Evolutionary conservation across 148 eudicot genomes (phyloP).

Genomic region (Silene latifolia): DNA sequence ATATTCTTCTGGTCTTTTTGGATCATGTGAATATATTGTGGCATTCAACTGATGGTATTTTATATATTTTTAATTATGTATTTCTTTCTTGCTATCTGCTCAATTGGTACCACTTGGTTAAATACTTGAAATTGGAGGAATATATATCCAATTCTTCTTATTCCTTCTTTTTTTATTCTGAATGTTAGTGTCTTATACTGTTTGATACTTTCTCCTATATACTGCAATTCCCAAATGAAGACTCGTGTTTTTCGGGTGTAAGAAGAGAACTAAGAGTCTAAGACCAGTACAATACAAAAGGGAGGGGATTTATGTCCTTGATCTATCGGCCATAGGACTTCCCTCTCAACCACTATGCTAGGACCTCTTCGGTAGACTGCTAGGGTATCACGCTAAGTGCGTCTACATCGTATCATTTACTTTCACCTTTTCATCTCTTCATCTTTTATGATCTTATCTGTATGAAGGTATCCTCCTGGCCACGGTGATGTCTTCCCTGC

Average conservation of each 20-base stretch:
- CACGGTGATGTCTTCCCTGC: constrained; percentile 97
- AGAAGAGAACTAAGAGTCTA: not conserved
- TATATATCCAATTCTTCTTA: not conserved
- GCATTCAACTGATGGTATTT: not conserved
- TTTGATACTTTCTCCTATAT: not conserved
- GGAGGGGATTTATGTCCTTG: not conserved
- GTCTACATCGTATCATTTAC: not conserved
- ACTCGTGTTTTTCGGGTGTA: not conserved
- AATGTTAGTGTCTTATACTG: not conserved
- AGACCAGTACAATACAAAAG: not conserved
- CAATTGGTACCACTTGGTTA: not conserved
- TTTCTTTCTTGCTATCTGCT: not conserved
- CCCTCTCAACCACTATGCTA: not conserved
- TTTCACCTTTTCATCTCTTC: not conserved
- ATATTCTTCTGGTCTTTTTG: not conserved
- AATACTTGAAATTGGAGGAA: not conserved
- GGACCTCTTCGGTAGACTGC: too few relatives aligned
- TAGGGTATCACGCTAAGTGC: not conserved
- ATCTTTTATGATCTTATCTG: constrained; percentile 7
- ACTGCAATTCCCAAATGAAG: not conserved
- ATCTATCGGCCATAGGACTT: not conserved
- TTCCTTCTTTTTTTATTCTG: not conserved
- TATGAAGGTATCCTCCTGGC: constrained; percentile 54
- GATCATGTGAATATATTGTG: not conserved
- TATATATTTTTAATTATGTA: not conserved